Conservation (phyloP, 805 yeast genomes). For the Candida boleticola region DNA sequence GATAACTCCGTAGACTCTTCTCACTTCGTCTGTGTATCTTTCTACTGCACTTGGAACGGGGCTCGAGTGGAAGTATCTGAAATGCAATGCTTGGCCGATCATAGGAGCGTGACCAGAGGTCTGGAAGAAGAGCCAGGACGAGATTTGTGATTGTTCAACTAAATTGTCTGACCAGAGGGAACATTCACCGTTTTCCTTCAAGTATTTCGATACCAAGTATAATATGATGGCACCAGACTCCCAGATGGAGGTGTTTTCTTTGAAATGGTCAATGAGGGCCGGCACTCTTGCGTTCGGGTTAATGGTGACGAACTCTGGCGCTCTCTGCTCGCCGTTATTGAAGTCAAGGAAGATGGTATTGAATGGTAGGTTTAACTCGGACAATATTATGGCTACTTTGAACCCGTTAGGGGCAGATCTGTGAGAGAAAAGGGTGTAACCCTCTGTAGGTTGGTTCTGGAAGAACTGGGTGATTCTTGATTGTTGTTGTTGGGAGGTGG, state of each 20-base stretch:
- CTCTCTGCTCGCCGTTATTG: constrained; percentile 84
- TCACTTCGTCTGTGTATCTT: constrained; percentile 80
- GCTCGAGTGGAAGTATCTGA: constrained; percentile 84
- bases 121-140: constrained; percentile 90
- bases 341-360: constrained; percentile 84
- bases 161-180: constrained; percentile 77
- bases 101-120: constrained; percentile 98
- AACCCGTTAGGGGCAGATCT: constrained; percentile 94
- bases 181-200: constrained; percentile 63
- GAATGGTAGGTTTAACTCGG: constrained; percentile 78
- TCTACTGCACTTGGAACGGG: constrained; percentile 87
- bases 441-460: constrained; percentile 73
- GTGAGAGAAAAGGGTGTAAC: constrained; percentile 80
- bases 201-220: constrained; percentile 70
- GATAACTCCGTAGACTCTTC: constrained; percentile 89
- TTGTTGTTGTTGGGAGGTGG: constrained; percentile 41
- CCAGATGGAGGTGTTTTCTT: constrained; percentile 83
- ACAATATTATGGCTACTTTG: constrained; percentile 86
- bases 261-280: constrained; percentile 84
- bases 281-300: constrained; percentile 97
- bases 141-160: constrained; percentile 78
- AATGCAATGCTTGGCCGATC: constrained; percentile 96
- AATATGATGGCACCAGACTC: constrained; percentile 91
- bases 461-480: constrained; percentile 70
- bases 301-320: constrained; percentile 89